Evolutionary conservation across 2,329 filamentous ascomycete species (phyloP).

Genomic region (Beauveria rudraprayagi): DNA sequence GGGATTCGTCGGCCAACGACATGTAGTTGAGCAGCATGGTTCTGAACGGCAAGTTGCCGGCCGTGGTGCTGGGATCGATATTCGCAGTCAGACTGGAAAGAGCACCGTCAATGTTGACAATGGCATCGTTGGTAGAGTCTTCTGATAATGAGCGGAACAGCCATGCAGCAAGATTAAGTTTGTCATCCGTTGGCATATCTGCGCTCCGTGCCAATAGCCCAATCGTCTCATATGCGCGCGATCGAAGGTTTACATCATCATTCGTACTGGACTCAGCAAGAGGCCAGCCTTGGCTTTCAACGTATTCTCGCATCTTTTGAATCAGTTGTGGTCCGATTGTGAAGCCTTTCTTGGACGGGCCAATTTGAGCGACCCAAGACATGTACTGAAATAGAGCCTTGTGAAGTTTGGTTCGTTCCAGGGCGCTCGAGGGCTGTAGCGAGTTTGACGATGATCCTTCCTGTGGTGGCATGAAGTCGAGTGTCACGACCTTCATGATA

Average conservation of each 20-base stretch:
- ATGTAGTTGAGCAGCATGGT: constrained; percentile 62
- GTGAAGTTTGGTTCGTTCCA: constrained; percentile 73
- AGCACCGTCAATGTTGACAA: constrained; percentile 82
- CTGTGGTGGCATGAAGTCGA: constrained; percentile 42
- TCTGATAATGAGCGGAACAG: constrained; percentile 76
- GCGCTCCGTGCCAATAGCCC: constrained; percentile 68
- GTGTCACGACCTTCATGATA: constrained; percentile 63
- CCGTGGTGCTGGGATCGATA: constrained; percentile 28
- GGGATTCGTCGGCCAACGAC: constrained; percentile 39
- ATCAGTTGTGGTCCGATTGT: constrained; percentile 63
- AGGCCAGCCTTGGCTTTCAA: constrained; percentile 80
- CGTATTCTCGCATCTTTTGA: constrained; percentile 60
- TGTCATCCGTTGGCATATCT: constrained; percentile 44
- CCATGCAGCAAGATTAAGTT: constrained; percentile 57
- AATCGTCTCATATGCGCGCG: constrained; percentile 83
- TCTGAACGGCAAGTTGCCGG: constrained; percentile 29
- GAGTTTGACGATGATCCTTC: constrained; percentile 12
- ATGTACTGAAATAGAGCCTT: constrained; percentile 79
- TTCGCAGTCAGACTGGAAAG: constrained; percentile 61
- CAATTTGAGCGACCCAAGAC: constrained; percentile 76
- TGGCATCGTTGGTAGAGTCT: constrained; percentile 67
- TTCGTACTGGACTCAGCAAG: constrained; percentile 47
- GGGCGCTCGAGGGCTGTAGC: constrained; percentile 40
- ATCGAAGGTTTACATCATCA: constrained; percentile 60
- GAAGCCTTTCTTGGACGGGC: constrained; percentile 49